phyloP scores from a whole-genome alignment of 352 stramenopile species.

The Phytophthora palmivora region DNA sequence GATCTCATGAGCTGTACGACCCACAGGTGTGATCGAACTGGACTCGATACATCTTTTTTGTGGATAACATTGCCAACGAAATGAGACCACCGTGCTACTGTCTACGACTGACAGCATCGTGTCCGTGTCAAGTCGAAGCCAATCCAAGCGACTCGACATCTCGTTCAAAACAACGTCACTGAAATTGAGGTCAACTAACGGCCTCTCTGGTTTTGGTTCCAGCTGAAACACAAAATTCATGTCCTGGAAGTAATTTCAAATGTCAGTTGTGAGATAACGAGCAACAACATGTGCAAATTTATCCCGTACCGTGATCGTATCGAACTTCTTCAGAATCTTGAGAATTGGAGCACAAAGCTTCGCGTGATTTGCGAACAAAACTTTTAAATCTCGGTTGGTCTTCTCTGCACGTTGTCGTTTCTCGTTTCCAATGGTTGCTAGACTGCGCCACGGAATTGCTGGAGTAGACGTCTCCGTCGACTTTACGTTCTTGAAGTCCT shows the following conservation, averaged over 20 bases:
- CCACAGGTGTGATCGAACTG: constrained; percentile 27
- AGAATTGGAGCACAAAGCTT: constrained; percentile 4
- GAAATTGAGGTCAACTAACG: background rate
- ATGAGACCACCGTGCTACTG: constrained; percentile 1
- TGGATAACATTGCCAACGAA: constrained; percentile 1
- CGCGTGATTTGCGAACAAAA: constrained; percentile 3
- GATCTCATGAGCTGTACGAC: constrained; percentile 3
- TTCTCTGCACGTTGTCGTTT: constrained; percentile 12
- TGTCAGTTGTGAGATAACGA: background rate
- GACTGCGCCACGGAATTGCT: background rate
- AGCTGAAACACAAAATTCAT: constrained; percentile 21
- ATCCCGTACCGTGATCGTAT: constrained; percentile 7
- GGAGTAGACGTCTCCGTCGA: no score
- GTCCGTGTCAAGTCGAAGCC: constrained; percentile 14
- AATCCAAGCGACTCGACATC: constrained; percentile 11
- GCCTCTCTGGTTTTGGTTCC: constrained; percentile 1
- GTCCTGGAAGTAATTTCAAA: constrained; percentile 1
- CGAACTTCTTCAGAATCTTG: constrained; percentile 3
- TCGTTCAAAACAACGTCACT: constrained; percentile 8
- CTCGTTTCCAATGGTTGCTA: constrained; percentile 1
- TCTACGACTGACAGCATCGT: constrained; percentile 5
- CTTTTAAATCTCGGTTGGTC: constrained; percentile 27
- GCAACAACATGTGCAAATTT: background rate
- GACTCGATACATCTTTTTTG: constrained; percentile 4
- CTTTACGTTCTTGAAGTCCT: background rate